phyloP scores from a whole-genome alignment of 2,329 filamentous ascomycete genomes.

The Diaporthe citriasiana region DNA sequence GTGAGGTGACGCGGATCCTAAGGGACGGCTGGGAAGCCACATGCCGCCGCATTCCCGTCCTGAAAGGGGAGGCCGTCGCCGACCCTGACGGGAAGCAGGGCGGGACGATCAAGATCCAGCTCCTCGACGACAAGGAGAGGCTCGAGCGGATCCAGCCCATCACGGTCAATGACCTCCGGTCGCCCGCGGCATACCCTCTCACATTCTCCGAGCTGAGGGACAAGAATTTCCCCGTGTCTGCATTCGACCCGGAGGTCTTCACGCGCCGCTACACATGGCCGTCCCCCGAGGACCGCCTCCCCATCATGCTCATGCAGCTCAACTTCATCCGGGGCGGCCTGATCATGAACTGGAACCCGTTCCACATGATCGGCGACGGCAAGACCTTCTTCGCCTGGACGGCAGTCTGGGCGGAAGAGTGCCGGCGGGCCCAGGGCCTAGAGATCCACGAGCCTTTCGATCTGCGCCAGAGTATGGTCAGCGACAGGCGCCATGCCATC shows the following conservation, averaged over 20 bases:
- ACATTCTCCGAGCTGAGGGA: constrained; percentile 48
- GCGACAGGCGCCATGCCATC: constrained; percentile 48
- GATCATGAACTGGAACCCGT: constrained; percentile 47
- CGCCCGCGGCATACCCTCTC: constrained; percentile 45
- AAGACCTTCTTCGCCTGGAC: constrained; percentile 51
- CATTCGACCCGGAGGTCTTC: constrained; percentile 45
- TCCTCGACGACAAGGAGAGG: constrained; percentile 43
- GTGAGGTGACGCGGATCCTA: constrained; percentile 47
- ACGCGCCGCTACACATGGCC: constrained; percentile 49
- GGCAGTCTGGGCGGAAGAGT: constrained; percentile 54
- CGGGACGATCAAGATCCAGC: constrained; percentile 51
- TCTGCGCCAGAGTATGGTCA: constrained; percentile 49
- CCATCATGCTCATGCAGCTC: constrained; percentile 46
- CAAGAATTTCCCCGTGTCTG: constrained; percentile 47
- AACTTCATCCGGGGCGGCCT: constrained; percentile 52
- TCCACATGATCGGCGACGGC: constrained; percentile 54
- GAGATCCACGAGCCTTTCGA: constrained; percentile 45
- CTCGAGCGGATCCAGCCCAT: constrained; percentile 46
- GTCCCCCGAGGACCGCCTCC: constrained; percentile 43
- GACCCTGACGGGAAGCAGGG: constrained; percentile 50
- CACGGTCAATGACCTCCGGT: constrained; percentile 48
- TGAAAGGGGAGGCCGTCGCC: constrained; percentile 52
- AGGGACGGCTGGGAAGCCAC: constrained; percentile 50
- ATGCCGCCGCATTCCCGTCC: constrained; percentile 48
- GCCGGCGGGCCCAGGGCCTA: constrained; percentile 50